Base-by-base conservation (phyloP, 2,329 filamentous ascomycete species). In the Botrytis deweyae region DNA sequence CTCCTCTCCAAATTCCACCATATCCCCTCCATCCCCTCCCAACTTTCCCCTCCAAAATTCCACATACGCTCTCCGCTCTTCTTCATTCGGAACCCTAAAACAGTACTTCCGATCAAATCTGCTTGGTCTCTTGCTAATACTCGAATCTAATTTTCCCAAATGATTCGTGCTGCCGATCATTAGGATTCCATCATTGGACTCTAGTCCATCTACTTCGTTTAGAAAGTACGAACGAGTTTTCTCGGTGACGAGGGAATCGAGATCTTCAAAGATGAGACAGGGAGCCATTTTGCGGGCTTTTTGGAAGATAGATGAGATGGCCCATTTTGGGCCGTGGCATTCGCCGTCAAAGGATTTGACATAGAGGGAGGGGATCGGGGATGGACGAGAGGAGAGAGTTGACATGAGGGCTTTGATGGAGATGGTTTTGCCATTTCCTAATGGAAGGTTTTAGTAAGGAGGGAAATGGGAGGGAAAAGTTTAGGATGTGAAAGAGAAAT, bases 181-280 rank as follows among this genome's bases (percentile, higher is more conserved):
- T 77, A 92, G 87, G 69, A 93, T 92, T 16, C 91, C 91, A 76
- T 93, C 89, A 75, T 93, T 93, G 75, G 85, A 87, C 77, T 88
- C 87, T 14, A 93, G 86, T 0, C 91, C 91, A 76, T 93, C 91
- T 3, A 93, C 88, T 80, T 93, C 90, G 78, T 93, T 93, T 65
- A 93, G 84, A 81, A 93, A 93, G 82, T 92, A 93, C 69, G 87
- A 89, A 29, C 91, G 85, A 8, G 90, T 88, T 3, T 80, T 76
- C 68, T 90, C 87, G 6, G 85, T 86, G 55, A 93, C 87, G 38
- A 93, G 86, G 18, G 87, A 89, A 79, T 93, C 91, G 6, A 93
- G 84, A 76, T 93, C 91, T 80, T 93, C 91, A 73, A 93, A 91
- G 59, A 93, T 88, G 3, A 93, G 88, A 82, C 91, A 93, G 0